Percentiles rank a stretch among this genome's conserved stretches.
Evolutionary conservation across 78 protist genomes (phyloP).

Genomic region (Dictyostelium brefeldianum): DNA sequence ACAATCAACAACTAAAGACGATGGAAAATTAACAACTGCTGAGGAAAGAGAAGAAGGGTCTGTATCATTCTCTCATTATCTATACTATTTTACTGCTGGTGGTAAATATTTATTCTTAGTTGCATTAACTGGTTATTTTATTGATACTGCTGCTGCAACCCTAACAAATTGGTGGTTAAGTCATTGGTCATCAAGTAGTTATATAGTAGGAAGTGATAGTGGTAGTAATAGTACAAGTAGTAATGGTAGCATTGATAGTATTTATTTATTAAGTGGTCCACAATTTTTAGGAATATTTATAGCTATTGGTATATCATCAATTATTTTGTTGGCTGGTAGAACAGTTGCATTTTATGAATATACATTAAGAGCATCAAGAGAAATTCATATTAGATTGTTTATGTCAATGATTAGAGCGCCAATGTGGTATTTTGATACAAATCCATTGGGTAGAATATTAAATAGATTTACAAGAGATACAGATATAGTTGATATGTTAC

Average conservation of each 20-base stretch:
- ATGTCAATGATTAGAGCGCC: constrained; percentile 81
- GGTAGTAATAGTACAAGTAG: neutral
- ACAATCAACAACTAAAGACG: neutral
- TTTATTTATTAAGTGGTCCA: neutral
- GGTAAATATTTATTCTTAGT: constrained; percentile 11
- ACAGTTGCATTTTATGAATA: constrained; percentile 21
- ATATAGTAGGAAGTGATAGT: neutral
- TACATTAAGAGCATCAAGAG: neutral
- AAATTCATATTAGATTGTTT: constrained; percentile 24
- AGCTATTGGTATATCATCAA: constrained; percentile 28
- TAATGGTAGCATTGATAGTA: neutral
- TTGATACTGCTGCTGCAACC: neutral
- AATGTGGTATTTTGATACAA: constrained; percentile 97
- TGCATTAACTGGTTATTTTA: neutral
- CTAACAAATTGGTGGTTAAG: constrained; percentile 65
- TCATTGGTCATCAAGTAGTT: constrained; percentile 29
- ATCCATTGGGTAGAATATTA: constrained; percentile 98
- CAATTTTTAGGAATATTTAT: constrained; percentile 25
- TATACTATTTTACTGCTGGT: constrained; percentile 18
- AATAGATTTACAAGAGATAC: constrained; percentile 96
- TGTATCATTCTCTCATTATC: neutral
- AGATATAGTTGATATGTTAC: constrained; percentile 72
- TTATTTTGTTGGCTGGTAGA: neutral
- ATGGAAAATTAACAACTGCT: constrained; percentile 27
- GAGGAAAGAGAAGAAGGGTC: constrained; percentile 74